Evolutionary conservation across 2,329 filamentous ascomycete species (phyloP).

Genomic region (Ophiosphaerella korrae): DNA sequence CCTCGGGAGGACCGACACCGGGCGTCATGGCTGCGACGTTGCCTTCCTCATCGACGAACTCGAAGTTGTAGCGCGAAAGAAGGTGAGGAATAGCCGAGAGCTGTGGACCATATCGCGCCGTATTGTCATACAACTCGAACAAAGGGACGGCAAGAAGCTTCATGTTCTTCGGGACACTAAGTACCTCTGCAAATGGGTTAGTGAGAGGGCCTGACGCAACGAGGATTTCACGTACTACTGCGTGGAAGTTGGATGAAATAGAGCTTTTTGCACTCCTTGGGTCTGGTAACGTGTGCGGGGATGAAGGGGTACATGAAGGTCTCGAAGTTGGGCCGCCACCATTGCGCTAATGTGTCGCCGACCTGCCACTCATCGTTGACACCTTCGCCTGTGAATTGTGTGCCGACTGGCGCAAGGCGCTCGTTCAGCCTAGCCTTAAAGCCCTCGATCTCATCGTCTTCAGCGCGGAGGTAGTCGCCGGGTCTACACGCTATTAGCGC

Average conservation of each 20-base stretch:
- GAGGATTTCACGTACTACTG: conserved; percentile 66
- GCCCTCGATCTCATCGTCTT: conserved; percentile 90
- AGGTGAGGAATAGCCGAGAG: conserved; percentile 95
- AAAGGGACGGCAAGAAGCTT: conserved; percentile 95
- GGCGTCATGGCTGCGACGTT: conserved; percentile 86
- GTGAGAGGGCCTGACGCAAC: not conserved
- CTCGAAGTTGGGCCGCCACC: conserved; percentile 99
- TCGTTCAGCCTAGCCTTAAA: conserved; percentile 95
- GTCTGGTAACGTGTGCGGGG: conserved; percentile 90
- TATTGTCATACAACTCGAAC: conserved; percentile 98
- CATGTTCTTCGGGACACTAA: conserved; percentile 99
- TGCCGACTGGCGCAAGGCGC: conserved; percentile 87
- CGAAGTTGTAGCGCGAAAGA: conserved; percentile 93
- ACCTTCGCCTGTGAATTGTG: conserved; percentile 78
- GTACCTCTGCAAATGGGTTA: conserved; percentile 68
- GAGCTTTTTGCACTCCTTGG: conserved; percentile 99
- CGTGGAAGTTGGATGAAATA: conserved; percentile 95
- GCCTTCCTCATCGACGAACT: conserved; percentile 93
- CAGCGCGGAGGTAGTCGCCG: conserved; percentile 87
- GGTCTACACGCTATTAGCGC: conserved; percentile 57
- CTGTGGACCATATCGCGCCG: conserved; percentile 90
- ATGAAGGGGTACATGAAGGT: conserved; percentile 99
- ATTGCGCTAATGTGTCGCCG: conserved; percentile 92
- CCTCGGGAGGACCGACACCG: conserved; percentile 66
- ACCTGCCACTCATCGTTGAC: conserved; percentile 95